Base-by-base conservation (phyloP, 23 red algal genomes). In the Gracilaria caudata region DNA sequence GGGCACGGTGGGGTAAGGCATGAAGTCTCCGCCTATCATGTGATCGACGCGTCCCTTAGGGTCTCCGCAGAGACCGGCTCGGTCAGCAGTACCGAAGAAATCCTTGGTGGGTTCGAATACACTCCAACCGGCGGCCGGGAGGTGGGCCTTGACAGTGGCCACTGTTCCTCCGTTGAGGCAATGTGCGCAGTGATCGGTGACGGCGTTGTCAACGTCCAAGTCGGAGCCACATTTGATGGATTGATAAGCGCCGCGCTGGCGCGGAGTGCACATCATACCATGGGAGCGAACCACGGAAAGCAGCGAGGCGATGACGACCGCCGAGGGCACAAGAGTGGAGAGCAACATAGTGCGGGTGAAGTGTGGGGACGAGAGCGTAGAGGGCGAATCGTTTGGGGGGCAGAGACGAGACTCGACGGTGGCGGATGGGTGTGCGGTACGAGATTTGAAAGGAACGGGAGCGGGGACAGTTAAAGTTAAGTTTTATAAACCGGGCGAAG, bases 81-180 rank as follows among this genome's bases (percentile, higher is more conserved):
- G 79, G 30, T 34, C 44, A 9, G 79, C 79, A 11, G 51, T 82
- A 35, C 79, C 79, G 28, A 28, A 37, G 56, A 64, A 82, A 39
- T 82, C 79, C 30, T 63, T 63, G 79, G 43, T 65, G 54, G 79
- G 79, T 21, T 82, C 79, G 79, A 61, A 82, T 14, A 63, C 79
- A 51, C 60, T 82, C 79, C 79, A 82, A 26, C 79, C 79, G 55
- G 34, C 57, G 54, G 79, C 28, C 4, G 79, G 79, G 34, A 82
- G 79, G 57, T 82, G 53, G 28, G 79, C 56, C 57, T 82, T 82
- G 79, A 82, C 79, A 35, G 79, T 82, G 25, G 79, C 79, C 26
- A 82, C 79, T 13, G 79, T 82, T 37, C 79, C 79, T 32, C 79
- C 83, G 68, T 88, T 88, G 83, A 88, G 83, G 40, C 83, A 88